Evolutionary conservation across 108 stramenopile genomes (phyloP).

Genomic region (Fragilaria radians): DNA sequence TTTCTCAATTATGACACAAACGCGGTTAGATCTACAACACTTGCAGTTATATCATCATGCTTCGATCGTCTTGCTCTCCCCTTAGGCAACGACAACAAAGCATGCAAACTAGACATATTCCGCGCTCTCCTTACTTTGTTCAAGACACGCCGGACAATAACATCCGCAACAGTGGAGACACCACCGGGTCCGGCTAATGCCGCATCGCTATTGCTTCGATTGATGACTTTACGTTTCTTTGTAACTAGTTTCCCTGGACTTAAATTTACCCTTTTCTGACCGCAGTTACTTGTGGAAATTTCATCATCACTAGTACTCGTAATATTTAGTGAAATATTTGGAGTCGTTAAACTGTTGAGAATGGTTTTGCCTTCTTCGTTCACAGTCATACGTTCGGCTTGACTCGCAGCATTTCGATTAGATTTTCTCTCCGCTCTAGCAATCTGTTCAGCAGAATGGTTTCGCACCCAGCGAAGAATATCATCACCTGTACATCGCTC

Average conservation of each 20-base stretch:
- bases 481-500: conserved; percentile 72
- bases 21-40: conserved; percentile 69
- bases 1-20: conserved; percentile 31
- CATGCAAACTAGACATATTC: conserved; percentile 71
- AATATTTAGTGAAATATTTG: neutral
- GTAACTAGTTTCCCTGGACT: neutral
- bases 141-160: conserved; percentile 73
- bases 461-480: conserved; percentile 62
- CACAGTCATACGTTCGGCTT: neutral
- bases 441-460: conserved; percentile 60
- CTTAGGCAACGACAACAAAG: conserved; percentile 71
- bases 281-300: neutral
- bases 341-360: neutral
- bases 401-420: conserved; percentile 6
- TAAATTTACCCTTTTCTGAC: neutral
- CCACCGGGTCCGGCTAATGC: neutral
- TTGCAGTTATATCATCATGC: conserved; percentile 85
- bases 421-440: conserved; percentile 43
- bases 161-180: conserved; percentile 60
- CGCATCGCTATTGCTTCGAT: neutral
- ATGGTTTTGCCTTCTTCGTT: no score
- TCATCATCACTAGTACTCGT: neutral
- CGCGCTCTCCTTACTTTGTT: conserved; percentile 78
- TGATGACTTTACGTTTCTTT: conserved; percentile 9
- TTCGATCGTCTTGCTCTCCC: conserved; percentile 75